Base-by-base conservation (phyloP, 2,329 filamentous ascomycete genomes). In the Scedosporium minutisporum region DNA sequence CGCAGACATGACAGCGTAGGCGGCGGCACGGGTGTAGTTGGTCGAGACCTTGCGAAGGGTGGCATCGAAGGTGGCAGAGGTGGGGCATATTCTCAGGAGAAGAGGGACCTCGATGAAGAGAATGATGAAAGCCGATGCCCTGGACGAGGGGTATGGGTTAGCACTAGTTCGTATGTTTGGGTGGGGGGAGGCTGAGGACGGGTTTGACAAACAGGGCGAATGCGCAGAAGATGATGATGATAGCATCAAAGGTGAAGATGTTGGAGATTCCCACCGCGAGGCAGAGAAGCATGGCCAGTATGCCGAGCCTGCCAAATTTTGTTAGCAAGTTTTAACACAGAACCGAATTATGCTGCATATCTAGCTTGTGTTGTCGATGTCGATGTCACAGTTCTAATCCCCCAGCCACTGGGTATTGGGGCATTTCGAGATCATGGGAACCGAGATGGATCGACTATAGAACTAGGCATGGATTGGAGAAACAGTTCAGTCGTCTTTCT, bases 1-100 rank as follows among this genome's bases (percentile, higher is more conserved):
- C 60, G 88, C 72, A 69, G 86, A 89, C 89, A 97, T 93, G 73
- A 85, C 77, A 63, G 78, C 77, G 77, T 99, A 99, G 72, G 96
- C 88, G 63, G 80, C 89, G 21, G 93, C 93, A 76, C 95, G 92
- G 87, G 95, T 96, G 80, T 93, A 97, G 81, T 97, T 97, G 64
- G 93, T 96, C 66, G 91, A 91, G 80, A 99, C 90, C 71, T 85
- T 88, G 76, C 93, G 92, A 75, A 99, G 93, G 73, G 92, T 88
- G 67, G 78, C 80, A 75, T 99, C 95, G 78, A 99, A 99, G 67
- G 84, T 87, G 66, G 87, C 77, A 14, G 93, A 97, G 5, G 95
- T 99, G 64, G 95, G 95, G 80, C 95, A 99, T 79, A 99, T 97
- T 77, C 95, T 90, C 65, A 99, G 87, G 63, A 99, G 89, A 64